Base-by-base conservation (phyloP, 108 stramenopile genomes). In the Cyclostephanos tholiformis region DNA sequence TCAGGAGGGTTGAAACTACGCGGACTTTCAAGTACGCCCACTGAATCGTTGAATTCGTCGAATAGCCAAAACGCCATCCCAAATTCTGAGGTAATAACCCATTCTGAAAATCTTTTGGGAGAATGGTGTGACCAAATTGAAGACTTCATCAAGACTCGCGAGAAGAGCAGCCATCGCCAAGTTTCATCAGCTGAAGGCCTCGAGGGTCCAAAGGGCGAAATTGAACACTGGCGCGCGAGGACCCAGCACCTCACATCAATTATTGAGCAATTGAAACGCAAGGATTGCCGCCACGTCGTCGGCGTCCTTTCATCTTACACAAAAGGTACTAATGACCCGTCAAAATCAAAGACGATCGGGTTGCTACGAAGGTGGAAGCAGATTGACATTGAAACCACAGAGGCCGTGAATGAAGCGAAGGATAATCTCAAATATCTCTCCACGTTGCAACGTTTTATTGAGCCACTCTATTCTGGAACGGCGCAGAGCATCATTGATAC, bases 401-500 rank as follows among this genome's bases (percentile, higher is more conserved):
- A 95, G 86, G 88, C 93, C n/a, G 90, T 92, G 23, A 96, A 94
- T 60, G 96, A 95, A 77, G 93, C 96, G 63, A 91, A 93, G 79
- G 94, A 96, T 79, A 96, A 96, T 79, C 87, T 94, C 51, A 96
- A 96, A 80, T 96, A 95, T 66, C 83, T 96, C 39, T 89, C 85
- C 63, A 94, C 96, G 26, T 80, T 96, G 29, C 93, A 94, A 63
- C 79, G 87, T 48, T 96, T 95, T 67, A 88, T 96, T 67, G 96
- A 93, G 72, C 96, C 94, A 11, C 76, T 96, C 38, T 96, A 96
- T 83, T 73, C 84, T 39, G 93, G 93, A 27, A 87, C 90, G 39
- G 86, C 90, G 17, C 81, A 90, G 46, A 75, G 88, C 30, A 95
- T 96, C 61, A 87, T 93, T 56, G 94, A 96, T 86, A 87, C 93